A percentile compares a stretch with the other conserved stretches of the same genome.
These are phyloP conservation scores for Euphorbia schlechtendalii DNA, from an alignment of 441 rosid genomes.

Conservation along the genomic window DNA sequence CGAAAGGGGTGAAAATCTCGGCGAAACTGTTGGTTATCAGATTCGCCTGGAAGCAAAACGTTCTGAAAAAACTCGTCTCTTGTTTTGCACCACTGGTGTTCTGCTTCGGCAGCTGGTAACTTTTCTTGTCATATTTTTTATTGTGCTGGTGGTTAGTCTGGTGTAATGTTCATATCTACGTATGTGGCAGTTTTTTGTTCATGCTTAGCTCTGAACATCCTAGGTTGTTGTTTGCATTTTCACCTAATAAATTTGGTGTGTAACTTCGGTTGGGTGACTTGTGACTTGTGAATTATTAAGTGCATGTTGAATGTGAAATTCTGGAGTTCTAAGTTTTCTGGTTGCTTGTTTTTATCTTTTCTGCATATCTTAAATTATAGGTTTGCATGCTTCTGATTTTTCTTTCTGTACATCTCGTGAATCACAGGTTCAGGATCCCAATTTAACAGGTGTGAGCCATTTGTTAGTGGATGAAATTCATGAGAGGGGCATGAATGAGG, in stretches of 20 bases:
- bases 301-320: background rate
- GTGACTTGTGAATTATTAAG: background rate
- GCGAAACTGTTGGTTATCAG: conserved; percentile 89
- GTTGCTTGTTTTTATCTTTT: background rate
- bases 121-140: conserved; percentile 1
- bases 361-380: background rate
- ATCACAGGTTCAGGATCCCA: conserved; percentile 78
- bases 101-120: conserved; percentile 76
- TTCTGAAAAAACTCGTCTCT: conserved; percentile 68
- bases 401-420: conserved; percentile 15
- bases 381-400: conserved; percentile 1
- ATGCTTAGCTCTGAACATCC: background rate
- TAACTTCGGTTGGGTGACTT: background rate
- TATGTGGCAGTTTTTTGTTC: background rate
- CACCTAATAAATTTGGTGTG: background rate
- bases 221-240: background rate
- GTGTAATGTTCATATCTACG: background rate
- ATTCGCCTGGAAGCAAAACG: conserved; percentile 82
- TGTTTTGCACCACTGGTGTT: conserved; percentile 95
- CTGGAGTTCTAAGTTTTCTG: background rate
- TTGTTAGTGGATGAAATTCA: conserved; percentile 95
- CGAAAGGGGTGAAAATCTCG: conserved; percentile 85
- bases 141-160: background rate
- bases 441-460: conserved; percentile 75
- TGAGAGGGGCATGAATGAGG: conserved; percentile 97